A percentile compares a stretch with the other conserved stretches of the same genome.
Evolutionary conservation across 2,329 filamentous ascomycete species (phyloP).

Genomic region (Saccharata proteae): DNA sequence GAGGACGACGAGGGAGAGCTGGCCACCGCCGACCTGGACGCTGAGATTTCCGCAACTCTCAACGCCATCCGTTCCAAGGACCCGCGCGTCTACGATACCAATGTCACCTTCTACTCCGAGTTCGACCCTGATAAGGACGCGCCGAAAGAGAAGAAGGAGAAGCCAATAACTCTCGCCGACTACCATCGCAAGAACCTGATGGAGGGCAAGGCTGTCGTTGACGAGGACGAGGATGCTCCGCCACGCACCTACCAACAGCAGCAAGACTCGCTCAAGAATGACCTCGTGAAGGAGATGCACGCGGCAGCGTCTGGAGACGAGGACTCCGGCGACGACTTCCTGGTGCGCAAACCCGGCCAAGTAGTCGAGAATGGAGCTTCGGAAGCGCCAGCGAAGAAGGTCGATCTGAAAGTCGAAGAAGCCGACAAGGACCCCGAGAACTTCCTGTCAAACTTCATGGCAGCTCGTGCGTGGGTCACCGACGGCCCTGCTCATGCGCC

Average conservation of each 20-base stretch:
- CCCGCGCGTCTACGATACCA: constrained; percentile 75
- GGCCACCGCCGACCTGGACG: constrained; percentile 72
- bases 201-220: constrained; percentile 51
- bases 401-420: constrained; percentile 49
- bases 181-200: constrained; percentile 90
- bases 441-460: constrained; percentile 91
- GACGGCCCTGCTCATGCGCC: constrained; percentile 59
- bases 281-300: constrained; percentile 71
- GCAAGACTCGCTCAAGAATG: constrained; percentile 69
- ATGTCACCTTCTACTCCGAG: constrained; percentile 63
- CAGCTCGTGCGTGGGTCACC: constrained; percentile 77
- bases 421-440: constrained; percentile 84
- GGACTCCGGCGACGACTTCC: constrained; percentile 53
- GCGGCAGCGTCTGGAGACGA: constrained; percentile 37
- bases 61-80: constrained; percentile 84
- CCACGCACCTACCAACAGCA: constrained; percentile 74
- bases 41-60: constrained; percentile 75
- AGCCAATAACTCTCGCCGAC: constrained; percentile 74
- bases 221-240: constrained; percentile 43
- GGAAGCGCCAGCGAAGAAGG: constrained; percentile 20
- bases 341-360: constrained; percentile 56
- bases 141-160: constrained; percentile 49
- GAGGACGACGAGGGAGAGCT: constrained; percentile 88
- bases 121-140: constrained; percentile 41
- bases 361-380: constrained; percentile 3